Conservation (phyloP, 106 monocot species). For the Apostasia ramifera region DNA sequence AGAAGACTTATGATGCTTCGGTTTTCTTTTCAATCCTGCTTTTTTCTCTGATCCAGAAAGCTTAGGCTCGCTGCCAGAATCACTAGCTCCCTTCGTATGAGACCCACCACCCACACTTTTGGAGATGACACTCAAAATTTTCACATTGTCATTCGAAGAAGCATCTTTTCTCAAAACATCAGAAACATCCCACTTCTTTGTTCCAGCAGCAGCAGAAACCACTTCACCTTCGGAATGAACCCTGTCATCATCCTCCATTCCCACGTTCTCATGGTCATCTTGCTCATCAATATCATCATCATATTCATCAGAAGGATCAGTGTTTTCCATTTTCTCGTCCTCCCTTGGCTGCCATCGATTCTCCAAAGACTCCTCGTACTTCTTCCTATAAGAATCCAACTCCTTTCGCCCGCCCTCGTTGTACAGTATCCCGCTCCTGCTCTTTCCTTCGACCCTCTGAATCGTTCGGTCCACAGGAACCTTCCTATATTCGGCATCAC, state of each 20-base stretch:
- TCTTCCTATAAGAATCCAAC: conserved; percentile 19
- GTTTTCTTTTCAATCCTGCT: conserved; percentile 27
- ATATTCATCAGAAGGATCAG: conserved; percentile 28
- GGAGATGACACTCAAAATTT: conserved; percentile 4
- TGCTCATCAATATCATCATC: conserved; percentile 43
- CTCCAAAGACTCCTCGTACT: conserved; percentile 23
- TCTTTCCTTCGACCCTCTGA: conserved; percentile 1
- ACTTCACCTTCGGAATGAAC: neutral
- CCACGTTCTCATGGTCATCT: conserved; percentile 15
- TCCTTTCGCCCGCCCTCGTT: conserved; percentile 28
- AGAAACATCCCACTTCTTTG: neutral
- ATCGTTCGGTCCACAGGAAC: conserved; percentile 2
- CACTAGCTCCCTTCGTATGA: conserved; percentile 1
- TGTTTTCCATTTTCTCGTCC: neutral
- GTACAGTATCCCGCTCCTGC: conserved; percentile 13
- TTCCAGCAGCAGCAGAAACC: conserved; percentile 1
- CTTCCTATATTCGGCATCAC: neutral
- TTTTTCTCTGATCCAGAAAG: conserved; percentile 20
- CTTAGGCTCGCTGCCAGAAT: neutral
- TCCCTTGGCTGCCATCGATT: neutral
- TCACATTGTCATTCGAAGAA: neutral
- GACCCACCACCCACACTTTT: conserved; percentile 1
- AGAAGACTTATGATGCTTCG: conserved; percentile 34
- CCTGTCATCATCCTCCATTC: conserved; percentile 1
- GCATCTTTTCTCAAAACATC: conserved; percentile 8